Conservation (phyloP, 1,139 yeast genomes). For the Groenewaldozyma auringiensis region DNA sequence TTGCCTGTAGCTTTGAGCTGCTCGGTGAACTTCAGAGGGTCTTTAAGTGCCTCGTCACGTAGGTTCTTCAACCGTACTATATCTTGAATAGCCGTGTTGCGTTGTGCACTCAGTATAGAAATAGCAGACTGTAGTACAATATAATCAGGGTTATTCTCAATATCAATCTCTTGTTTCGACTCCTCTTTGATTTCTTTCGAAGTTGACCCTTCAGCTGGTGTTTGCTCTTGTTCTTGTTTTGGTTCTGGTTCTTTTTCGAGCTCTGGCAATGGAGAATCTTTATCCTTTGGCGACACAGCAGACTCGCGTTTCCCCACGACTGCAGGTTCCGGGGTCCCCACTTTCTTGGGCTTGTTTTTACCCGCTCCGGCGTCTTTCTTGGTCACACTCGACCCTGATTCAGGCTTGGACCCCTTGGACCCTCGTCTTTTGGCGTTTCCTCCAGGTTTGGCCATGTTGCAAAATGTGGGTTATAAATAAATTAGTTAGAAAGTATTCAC, state of each 20-base stretch:
- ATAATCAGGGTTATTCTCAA: constrained; percentile 25
- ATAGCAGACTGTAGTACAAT: constrained; percentile 28
- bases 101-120: constrained; percentile 22
- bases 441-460: not conserved
- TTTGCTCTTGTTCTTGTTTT: not conserved
- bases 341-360: no score
- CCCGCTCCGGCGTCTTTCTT: no score
- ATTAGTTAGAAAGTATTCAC: no score
- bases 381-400: no score
- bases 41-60: constrained; percentile 22
- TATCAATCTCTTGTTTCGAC: constrained; percentile 5
- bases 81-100: constrained; percentile 21
- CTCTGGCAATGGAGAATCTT: no score
- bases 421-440: not conserved
- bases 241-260: not conserved
- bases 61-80: constrained; percentile 20
- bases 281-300: no score
- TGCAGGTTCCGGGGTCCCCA: no score
- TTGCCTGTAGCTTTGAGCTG: constrained; percentile 17
- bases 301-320: no score
- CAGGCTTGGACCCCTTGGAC: no score
- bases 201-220: not conserved
- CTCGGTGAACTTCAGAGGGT: constrained; percentile 22
- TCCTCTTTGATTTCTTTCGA: not conserved
- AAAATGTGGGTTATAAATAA: no score